Conservation (phyloP, 1,139 yeast genomes). For the Kodamaea fungicola region DNA sequence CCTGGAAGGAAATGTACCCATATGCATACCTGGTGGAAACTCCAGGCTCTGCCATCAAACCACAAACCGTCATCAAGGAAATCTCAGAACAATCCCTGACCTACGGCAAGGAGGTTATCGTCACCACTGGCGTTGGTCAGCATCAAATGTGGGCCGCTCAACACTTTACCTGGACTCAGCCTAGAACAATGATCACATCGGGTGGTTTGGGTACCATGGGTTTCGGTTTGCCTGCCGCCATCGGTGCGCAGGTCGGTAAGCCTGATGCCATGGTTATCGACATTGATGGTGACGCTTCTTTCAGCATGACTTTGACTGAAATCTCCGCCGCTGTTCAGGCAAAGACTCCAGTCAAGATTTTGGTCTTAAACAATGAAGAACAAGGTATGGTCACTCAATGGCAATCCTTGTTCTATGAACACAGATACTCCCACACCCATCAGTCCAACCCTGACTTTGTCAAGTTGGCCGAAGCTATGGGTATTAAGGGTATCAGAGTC, state of each 20-base stretch:
- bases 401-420: slow-evolving; percentile 96
- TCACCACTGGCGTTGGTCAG: slow-evolving; percentile 98
- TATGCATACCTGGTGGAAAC: slow-evolving; percentile 74
- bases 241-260: slow-evolving; percentile 95
- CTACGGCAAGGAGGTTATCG: slow-evolving; percentile 72
- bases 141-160: slow-evolving; percentile 99
- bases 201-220: slow-evolving; percentile 99
- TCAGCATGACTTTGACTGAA: slow-evolving; percentile 95
- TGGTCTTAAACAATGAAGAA: slow-evolving; percentile 92
- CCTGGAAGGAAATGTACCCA: slow-evolving; percentile 87
- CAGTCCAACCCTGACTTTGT: slow-evolving; percentile 91
- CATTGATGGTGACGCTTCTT: slow-evolving; percentile 97
- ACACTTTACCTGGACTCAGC: slow-evolving; percentile 87
- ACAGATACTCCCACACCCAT: slow-evolving; percentile 95
- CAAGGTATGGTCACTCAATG: slow-evolving; percentile 99
- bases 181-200: slow-evolving; percentile 90
- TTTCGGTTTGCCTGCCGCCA: slow-evolving; percentile 93
- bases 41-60: slow-evolving; percentile 80
- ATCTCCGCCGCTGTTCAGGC: slow-evolving; percentile 93
- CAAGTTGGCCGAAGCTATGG: slow-evolving; percentile 93
- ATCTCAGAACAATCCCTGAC: slow-evolving; percentile 68
- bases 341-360: slow-evolving; percentile 80
- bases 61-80: slow-evolving; percentile 84
- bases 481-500: slow-evolving; percentile 77
- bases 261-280: slow-evolving; percentile 95